Evolutionary conservation across 108 stramenopile genomes (phyloP).

Genomic region (Parietichytrium sp.): DNA sequence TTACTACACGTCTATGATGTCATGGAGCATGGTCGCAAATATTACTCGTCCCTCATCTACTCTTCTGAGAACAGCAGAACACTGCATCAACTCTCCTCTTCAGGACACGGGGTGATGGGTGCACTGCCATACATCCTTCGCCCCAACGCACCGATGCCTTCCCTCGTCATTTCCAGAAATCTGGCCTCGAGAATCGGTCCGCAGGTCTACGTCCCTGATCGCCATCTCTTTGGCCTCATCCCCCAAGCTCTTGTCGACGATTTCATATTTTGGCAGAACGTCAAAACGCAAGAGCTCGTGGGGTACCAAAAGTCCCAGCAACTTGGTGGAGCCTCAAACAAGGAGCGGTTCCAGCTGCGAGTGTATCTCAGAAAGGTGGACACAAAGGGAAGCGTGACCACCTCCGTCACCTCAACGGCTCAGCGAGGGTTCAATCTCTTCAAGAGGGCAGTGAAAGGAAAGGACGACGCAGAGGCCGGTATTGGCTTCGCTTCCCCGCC

Average conservation of each 20-base stretch:
- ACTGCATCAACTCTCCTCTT: constrained; percentile 21
- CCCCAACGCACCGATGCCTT: constrained; percentile 50
- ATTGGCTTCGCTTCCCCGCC: constrained; percentile 14
- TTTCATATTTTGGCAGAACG: constrained; percentile 94
- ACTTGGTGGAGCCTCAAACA: background rate
- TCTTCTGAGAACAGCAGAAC: constrained; percentile 1
- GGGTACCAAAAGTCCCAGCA: constrained; percentile 49
- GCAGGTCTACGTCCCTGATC: constrained; percentile 77
- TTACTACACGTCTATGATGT: constrained; percentile 44
- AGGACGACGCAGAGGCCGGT: background rate
- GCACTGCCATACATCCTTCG: background rate
- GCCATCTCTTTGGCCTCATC: constrained; percentile 83
- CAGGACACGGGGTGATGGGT: constrained; percentile 28
- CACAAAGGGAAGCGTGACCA: constrained; percentile 14
- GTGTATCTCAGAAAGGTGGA: background rate
- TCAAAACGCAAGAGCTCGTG: constrained; percentile 74
- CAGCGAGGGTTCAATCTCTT: background rate
- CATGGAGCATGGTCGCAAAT: constrained; percentile 43
- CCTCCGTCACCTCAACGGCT: background rate
- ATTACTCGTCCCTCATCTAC: constrained; percentile 42
- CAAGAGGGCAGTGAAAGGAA: background rate
- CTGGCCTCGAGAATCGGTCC: constrained; percentile 75
- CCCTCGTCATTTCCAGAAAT: constrained; percentile 79
- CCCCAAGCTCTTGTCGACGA: constrained; percentile 84
- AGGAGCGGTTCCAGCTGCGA: constrained; percentile 13